Base-by-base conservation (phyloP, 352 stramenopile genomes). In the Phytopythium mirpurense region DNA sequence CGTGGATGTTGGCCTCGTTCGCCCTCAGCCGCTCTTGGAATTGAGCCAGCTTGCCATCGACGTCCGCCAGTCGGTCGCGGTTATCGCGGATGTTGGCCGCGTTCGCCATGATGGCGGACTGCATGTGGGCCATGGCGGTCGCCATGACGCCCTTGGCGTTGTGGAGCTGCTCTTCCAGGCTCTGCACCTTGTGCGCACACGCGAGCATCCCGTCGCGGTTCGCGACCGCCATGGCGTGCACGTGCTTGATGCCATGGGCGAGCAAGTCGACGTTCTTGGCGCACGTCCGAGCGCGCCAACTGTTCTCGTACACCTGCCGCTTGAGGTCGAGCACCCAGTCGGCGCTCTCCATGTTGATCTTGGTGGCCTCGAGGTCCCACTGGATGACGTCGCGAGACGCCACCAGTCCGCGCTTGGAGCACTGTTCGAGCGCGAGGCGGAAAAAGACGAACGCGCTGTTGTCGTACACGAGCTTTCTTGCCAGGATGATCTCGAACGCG, bases 321-420 rank as follows among this genome's bases (percentile, higher is more conserved):
- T 77, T 68, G 26, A 77, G 65, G 21, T 73, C 64, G 16, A 46
- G n/a, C 7, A 73, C 68, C 64, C 68, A 76, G 18, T 60, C 68
- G 1, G 56, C 56, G 27, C 63, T 73, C 41, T 65, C 64, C 21
- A 65, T 60, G 45, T 70, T 72, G 12, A 71, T 58, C 15, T 77
- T 73, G 2, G 65, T 67, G 12, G 56, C 59, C 42, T 67, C 51
- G 7, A 70, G 32, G 23, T 71, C 56, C 44, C 63, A 64, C 10
- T 59, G 37, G 3, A 67, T 38, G 8, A 60, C n/a, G 21, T 73
- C 61, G 24, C 43, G 24, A 2, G 21, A 15, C 10, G 60, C 11
- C 15, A 67, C 29, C 32, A 54, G 51, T 16, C 40, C 16, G 6
- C 41, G 26, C 23, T 63, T 51, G 14, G 34, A 38, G 23, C 61